Evolutionary conservation across 345 rosid species (phyloP).

Genomic region (Pseudoturritis turrita): DNA sequence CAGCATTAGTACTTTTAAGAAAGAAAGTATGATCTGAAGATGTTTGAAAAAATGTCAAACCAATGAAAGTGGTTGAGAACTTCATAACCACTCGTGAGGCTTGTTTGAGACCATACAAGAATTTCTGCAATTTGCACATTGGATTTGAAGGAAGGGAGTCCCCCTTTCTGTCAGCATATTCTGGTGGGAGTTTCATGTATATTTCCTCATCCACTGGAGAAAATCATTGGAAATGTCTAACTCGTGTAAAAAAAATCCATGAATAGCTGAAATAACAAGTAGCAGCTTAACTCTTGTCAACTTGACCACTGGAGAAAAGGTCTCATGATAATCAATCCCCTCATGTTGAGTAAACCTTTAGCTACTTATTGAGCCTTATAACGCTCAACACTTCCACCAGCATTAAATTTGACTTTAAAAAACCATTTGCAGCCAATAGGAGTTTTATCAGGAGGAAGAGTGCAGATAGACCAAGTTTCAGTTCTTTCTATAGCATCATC

Average conservation of each 20-base stretch:
- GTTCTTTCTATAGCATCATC: not conserved
- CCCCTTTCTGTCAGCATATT: not conserved
- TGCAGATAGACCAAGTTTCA: not conserved
- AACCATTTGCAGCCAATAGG: not conserved
- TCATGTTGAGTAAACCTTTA: not conserved
- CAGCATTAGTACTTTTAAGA: no score
- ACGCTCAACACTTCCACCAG: not conserved
- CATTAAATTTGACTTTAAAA: not conserved
- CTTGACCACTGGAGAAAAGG: not conserved
- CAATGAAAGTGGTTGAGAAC: no score
- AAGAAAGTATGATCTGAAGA: no score
- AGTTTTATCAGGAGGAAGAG: not conserved
- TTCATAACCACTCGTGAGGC: no score
- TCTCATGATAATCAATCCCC: not conserved
- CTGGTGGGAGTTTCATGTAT: not conserved
- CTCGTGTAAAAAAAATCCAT: no score
- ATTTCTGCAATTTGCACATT: no score
- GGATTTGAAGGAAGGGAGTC: not conserved
- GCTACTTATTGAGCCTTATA: not conserved
- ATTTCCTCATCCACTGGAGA: not conserved
- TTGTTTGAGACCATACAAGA: not conserved
- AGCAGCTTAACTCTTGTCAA: not conserved
- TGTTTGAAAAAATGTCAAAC: no score
- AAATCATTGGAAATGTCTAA: not conserved
- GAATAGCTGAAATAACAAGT: not conserved